Evolutionary conservation across 2,329 filamentous ascomycete genomes (phyloP).

Genomic region (Arachnomyces sp.): DNA sequence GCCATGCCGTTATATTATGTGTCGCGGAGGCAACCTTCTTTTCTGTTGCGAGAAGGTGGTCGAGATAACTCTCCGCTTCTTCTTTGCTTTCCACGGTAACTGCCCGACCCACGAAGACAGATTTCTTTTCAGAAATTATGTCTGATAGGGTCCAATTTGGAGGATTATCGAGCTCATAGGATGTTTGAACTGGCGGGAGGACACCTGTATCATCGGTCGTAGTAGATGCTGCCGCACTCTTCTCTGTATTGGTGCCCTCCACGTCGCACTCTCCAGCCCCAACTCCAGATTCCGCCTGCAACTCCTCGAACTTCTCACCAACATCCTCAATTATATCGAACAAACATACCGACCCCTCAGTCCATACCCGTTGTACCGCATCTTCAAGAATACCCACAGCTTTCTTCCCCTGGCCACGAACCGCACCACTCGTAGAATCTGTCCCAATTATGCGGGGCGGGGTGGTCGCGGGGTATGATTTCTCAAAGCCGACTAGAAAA

Average conservation of each 20-base stretch:
- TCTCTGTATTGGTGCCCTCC: slow-evolving; percentile 19
- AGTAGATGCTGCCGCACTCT: slow-evolving; percentile 13
- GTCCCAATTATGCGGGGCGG: slow-evolving; percentile 68
- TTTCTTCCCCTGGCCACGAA: slow-evolving; percentile 60
- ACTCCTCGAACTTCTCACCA: slow-evolving; percentile 44
- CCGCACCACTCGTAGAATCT: slow-evolving; percentile 61
- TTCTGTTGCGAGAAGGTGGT: slow-evolving; percentile 70
- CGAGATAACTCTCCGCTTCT: slow-evolving; percentile 62
- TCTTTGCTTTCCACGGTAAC: slow-evolving; percentile 60
- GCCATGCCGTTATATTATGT: slow-evolving; percentile 94
- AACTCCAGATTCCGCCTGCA: slow-evolving; percentile 32
- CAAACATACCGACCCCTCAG: slow-evolving; percentile 69
- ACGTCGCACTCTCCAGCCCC: not conserved
- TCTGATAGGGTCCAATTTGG: slow-evolving; percentile 68
- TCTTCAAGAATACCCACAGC: slow-evolving; percentile 62
- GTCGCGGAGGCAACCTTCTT: slow-evolving; percentile 78
- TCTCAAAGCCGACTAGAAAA: slow-evolving; percentile 57
- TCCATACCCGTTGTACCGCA: slow-evolving; percentile 59
- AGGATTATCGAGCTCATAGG: slow-evolving; percentile 28
- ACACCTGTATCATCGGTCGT: slow-evolving; percentile 11
- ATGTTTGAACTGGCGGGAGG: slow-evolving; percentile 22
- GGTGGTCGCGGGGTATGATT: slow-evolving; percentile 61
- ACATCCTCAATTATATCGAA: slow-evolving; percentile 78
- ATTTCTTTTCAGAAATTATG: slow-evolving; percentile 70
- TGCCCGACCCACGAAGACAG: slow-evolving; percentile 74